Percentiles rank a stretch among this genome's conserved stretches.
These are phyloP conservation scores for Dendrobium officinale DNA, from an alignment of 106 monocot genomes.

Conservation along the genomic window DNA sequence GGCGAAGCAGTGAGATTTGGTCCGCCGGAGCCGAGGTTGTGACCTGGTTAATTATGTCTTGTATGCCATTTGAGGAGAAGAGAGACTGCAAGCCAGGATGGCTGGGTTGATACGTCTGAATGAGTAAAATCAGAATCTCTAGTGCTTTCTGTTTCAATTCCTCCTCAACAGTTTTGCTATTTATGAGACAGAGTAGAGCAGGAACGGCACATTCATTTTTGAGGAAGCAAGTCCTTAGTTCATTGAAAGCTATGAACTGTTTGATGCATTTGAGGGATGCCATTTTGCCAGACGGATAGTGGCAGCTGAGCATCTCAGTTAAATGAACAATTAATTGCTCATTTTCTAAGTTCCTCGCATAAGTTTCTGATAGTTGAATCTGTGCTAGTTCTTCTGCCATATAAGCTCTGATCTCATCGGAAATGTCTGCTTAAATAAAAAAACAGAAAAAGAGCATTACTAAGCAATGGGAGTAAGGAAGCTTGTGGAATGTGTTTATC, in stretches of 20 bases:
- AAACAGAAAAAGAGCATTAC: no score
- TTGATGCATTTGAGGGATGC: conserved; percentile 17
- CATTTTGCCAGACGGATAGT: neutral
- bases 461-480: no score
- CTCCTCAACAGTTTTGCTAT: neutral
- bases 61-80: conserved; percentile 12
- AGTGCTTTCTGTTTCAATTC: conserved; percentile 7
- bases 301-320: conserved; percentile 1
- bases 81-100: conserved; percentile 2
- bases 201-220: neutral
- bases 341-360: conserved; percentile 1
- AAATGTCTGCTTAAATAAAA: neutral
- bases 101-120: neutral
- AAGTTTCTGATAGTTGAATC: conserved; percentile 10
- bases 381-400: conserved; percentile 10
- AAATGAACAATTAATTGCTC: conserved; percentile 14
- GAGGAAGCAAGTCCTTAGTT: conserved; percentile 2
- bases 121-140: conserved; percentile 11
- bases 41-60: neutral
- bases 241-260: neutral
- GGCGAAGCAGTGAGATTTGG: conserved; percentile 2
- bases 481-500: no score
- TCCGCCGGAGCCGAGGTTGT: neutral
- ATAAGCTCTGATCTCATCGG: conserved; percentile 1
- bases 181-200: conserved; percentile 6